Base-by-base conservation (phyloP, 169 alveolate genomes). In the Plasmodium vinckei region DNA sequence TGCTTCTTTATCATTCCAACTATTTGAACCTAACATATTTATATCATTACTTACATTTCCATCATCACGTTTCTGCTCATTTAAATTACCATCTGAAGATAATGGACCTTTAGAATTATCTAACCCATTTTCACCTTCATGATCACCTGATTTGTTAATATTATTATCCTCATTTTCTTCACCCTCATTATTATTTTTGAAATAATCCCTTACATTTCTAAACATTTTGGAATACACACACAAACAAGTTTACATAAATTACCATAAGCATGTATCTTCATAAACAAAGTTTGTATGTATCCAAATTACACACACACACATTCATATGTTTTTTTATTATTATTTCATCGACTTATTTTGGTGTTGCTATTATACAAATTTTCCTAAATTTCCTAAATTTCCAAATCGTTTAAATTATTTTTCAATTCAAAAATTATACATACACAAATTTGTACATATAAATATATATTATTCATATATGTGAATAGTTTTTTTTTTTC, bases 131-230 rank as follows among this genome's bases (percentile, higher is more conserved):
- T 21, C 25, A 21, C 25, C 1, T 21, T 21, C 25, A 1, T 21
- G 25, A 21, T 21, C 25, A 21, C 25, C 25, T 21, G 25, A 21
- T 21, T 21, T 21, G 25, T 0, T 68, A 44, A 21, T 25, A 46
- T n/a, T 67, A 64, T 57, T 64, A 25, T 33, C 17, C 12, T 64
- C 27, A 53, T 82, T 63, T 21, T 59, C 23, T 60, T 93, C 77
- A 27, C 89, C 25, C 88, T 90, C 42, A 69, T 92, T 67, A 87
- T 75, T 87, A 68, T 87, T 63, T 86, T 87, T 54, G 46, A 75
- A 75, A 42, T 75, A 75, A 23, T 75, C 88, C 7, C 75, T 3
- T 25, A 63, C 73, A 75, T 75, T 75, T 23, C 73, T 47, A 54
- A 63, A 61, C 88, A 75, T 75, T 23, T 75, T 61, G 75, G 53